These are phyloP conservation scores for Lipomyces lipofer DNA, from an alignment of 805 yeast species.

Conservation along the genomic window DNA sequence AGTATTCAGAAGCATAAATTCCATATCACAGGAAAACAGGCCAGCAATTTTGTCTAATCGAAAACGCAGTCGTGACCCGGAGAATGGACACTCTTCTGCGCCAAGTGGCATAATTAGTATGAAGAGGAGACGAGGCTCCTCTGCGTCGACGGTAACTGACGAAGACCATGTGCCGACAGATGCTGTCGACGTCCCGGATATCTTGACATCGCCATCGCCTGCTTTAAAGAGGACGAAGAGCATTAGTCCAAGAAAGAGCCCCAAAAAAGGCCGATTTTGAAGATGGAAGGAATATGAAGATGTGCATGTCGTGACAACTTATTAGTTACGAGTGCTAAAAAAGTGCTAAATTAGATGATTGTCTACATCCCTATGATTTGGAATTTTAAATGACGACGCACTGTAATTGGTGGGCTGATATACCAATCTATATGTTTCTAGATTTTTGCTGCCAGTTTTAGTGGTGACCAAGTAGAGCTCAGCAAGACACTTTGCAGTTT, in stretches of 20 bases:
- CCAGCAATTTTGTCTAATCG: neutral
- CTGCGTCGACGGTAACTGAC: conserved; percentile 41
- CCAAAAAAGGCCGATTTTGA: neutral
- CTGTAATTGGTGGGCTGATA: no score
- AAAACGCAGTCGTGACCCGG: neutral
- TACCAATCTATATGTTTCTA: no score
- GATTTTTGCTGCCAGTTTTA: no score
- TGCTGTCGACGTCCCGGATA: neutral
- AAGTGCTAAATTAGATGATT: no score
- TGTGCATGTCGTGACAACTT: neutral
- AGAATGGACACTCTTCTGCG: neutral
- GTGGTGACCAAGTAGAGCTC: no score
- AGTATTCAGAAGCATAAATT: conserved; percentile 32
- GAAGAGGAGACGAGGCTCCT: conserved; percentile 39
- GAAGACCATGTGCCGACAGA: neutral
- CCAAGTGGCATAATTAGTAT: neutral
- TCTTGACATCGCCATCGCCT: neutral
- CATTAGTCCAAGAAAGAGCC: neutral
- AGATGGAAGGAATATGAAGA: neutral
- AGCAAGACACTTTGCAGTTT: no score
- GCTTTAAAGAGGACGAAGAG: neutral
- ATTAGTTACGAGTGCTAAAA: no score
- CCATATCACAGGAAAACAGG: neutral
- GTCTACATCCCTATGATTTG: no score
- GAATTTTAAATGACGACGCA: no score